Evolutionary conservation across 2,329 filamentous ascomycete species (phyloP).

Genomic region (Cryphonectria carpinicola): DNA sequence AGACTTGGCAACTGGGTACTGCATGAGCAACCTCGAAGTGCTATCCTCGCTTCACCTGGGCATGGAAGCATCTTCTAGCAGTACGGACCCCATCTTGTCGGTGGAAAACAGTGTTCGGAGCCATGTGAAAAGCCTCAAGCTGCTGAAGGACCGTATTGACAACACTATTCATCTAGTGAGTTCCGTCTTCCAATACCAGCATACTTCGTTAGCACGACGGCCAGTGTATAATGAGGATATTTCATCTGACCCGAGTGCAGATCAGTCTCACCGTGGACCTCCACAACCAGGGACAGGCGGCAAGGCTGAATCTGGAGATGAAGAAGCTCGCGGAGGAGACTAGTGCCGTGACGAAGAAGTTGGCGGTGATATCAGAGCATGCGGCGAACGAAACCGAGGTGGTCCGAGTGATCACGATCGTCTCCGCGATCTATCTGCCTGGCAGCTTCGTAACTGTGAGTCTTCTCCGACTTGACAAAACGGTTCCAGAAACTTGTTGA

Average conservation of each 20-base stretch:
- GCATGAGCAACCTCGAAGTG: slow-evolving; percentile 22
- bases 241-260: slow-evolving; percentile 3
- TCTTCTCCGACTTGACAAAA: not conserved
- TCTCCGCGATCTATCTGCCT: slow-evolving; percentile 35
- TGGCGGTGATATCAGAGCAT: slow-evolving; percentile 33
- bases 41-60: slow-evolving; percentile 17
- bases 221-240: not conserved
- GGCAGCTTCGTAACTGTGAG: slow-evolving; percentile 34
- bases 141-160: slow-evolving; percentile 23
- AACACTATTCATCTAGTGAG: slow-evolving; percentile 29
- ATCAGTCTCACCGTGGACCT: slow-evolving; percentile 27
- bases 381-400: slow-evolving; percentile 35
- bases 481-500: not conserved
- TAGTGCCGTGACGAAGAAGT: slow-evolving; percentile 29
- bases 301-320: slow-evolving; percentile 27
- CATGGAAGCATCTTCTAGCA: not conserved
- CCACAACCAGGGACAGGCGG: slow-evolving; percentile 24
- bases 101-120: slow-evolving; percentile 10
- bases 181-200: not conserved
- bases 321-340: slow-evolving; percentile 29
- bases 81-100: not conserved
- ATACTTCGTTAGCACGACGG: not conserved
- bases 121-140: slow-evolving; percentile 17
- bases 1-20: slow-evolving; percentile 18
- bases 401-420: slow-evolving; percentile 35